Evolutionary conservation across 345 rosid genomes (phyloP).

Genomic region (Acer saccharum): DNA sequence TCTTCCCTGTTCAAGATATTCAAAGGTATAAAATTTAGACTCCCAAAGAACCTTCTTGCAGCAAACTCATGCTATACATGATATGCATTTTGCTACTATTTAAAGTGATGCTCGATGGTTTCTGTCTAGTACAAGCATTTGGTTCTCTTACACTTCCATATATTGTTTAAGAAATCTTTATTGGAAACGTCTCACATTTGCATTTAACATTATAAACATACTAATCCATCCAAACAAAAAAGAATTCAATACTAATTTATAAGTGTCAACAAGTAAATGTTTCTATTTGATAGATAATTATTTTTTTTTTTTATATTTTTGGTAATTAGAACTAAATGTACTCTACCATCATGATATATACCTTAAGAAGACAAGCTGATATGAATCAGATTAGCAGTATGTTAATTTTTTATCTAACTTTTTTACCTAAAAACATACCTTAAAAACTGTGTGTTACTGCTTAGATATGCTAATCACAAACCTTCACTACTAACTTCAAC

Average conservation of each 20-base stretch:
- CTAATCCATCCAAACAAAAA: neutral
- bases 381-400: neutral
- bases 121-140: no score
- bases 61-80: neutral
- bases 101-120: no score
- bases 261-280: neutral
- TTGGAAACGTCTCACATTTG: neutral
- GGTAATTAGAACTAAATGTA: neutral
- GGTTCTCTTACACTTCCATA: neutral
- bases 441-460: no score
- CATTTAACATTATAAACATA: neutral
- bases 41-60: neutral
- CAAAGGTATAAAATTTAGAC: neutral
- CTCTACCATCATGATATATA: neutral
- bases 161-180: neutral
- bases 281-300: neutral
- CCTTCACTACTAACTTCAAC: neutral
- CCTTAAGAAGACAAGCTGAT: neutral
- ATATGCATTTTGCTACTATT: neutral
- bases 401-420: neutral
- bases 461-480: neutral
- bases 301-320: neutral
- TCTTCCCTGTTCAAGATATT: constrained; percentile 73
- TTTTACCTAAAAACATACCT: neutral
- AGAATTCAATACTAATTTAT: neutral